Evolutionary conservation across 2,329 filamentous ascomycete species (phyloP).

Genomic region (Mycosphaerella arachidis): DNA sequence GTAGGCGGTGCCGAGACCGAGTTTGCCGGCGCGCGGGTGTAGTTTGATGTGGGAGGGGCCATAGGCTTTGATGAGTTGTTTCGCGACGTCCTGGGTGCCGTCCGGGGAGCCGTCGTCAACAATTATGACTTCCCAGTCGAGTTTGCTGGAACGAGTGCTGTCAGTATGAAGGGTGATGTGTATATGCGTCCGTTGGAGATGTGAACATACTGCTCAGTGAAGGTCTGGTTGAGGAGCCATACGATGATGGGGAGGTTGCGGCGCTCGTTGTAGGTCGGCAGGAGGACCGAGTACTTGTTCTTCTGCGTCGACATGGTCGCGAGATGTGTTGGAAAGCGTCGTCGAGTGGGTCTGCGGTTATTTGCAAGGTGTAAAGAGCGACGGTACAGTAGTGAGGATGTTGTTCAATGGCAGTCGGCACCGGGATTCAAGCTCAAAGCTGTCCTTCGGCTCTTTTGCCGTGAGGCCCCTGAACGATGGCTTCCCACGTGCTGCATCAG

Average conservation of each 20-base stretch:
- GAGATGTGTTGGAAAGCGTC: background rate
- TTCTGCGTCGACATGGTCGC: constrained; percentile 47
- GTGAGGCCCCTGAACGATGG: background rate
- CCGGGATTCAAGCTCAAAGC: background rate
- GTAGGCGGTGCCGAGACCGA: constrained; percentile 94
- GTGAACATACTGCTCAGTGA: constrained; percentile 70
- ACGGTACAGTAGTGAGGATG: constrained; percentile 10
- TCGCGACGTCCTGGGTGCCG: constrained; percentile 84
- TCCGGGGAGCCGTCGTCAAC: constrained; percentile 98
- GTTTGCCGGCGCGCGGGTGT: constrained; percentile 85
- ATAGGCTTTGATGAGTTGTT: constrained; percentile 86
- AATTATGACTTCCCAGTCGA: constrained; percentile 97
- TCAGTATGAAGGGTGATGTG: background rate
- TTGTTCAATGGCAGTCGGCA: background rate
- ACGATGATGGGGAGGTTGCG: constrained; percentile 92
- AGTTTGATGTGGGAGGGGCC: constrained; percentile 62
- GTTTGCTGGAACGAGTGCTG: constrained; percentile 54
- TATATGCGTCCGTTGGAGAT: too few relatives aligned
- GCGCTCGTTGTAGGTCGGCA: constrained; percentile 98
- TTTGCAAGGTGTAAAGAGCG: constrained; percentile 10
- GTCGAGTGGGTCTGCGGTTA: background rate
- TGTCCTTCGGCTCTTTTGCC: background rate
- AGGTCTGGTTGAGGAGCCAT: constrained; percentile 89
- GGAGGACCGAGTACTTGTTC: constrained; percentile 94
- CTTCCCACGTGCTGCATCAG: background rate